A percentile compares a stretch with the other conserved stretches of the same genome.
phyloP scores from a whole-genome alignment of 257 asterid genomes.

The Echites panduratus region DNA sequence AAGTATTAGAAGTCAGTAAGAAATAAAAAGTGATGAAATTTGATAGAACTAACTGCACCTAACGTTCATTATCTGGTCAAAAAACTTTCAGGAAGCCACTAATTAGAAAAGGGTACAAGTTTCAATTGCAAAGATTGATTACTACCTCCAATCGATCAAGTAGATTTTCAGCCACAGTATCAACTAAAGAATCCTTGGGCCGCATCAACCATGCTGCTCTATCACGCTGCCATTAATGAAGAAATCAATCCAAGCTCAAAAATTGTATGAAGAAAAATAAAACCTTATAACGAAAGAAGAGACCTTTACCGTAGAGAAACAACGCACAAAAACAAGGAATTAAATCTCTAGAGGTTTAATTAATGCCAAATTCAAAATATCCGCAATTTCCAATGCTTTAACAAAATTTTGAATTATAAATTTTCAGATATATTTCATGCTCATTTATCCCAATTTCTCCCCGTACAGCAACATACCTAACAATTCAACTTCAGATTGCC shows the following conservation, averaged over 20 bases:
- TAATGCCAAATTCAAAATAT: neutral
- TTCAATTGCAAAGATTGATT: neutral
- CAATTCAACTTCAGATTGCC: neutral
- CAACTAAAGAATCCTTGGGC: conserved; percentile 61
- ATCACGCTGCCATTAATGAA: conserved; percentile 57
- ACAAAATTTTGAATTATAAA: neutral
- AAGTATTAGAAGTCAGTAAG: neutral
- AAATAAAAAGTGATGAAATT: neutral
- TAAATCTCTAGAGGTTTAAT: neutral
- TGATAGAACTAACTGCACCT: neutral
- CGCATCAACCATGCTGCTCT: conserved; percentile 94
- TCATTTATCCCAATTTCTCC: neutral
- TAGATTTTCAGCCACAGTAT: conserved; percentile 80
- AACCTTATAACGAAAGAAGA: neutral
- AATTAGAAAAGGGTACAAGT: neutral
- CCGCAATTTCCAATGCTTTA: neutral
- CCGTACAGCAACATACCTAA: neutral
- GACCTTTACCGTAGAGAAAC: neutral
- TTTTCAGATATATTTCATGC: neutral
- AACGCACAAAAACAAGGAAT: neutral
- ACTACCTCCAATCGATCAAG: conserved; percentile 85
- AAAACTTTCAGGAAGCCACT: neutral
- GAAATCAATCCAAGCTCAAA: neutral
- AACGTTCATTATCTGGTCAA: neutral
- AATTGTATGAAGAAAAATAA: neutral